Base-by-base conservation (phyloP, 2,329 filamentous ascomycete genomes). In the Magnaporthiopsis incrustans region DNA sequence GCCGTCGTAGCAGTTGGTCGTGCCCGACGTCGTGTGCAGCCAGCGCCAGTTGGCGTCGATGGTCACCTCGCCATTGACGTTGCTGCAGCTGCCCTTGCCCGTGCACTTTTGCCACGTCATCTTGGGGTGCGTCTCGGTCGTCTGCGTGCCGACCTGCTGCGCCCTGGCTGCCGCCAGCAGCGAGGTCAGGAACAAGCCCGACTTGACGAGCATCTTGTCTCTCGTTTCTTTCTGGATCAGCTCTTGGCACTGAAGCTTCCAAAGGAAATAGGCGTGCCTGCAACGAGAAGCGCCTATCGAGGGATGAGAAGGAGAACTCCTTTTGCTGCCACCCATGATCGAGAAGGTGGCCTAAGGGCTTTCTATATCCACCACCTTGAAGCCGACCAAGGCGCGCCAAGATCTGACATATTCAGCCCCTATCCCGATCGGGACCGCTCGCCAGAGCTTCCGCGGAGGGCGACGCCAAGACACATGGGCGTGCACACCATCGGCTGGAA, bases 21-120 rank as follows among this genome's bases (percentile, higher is more conserved):
- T 79, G 57, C 77, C 77, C 63, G 68, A 70, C 62, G 70, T 75
- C 53, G 74, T 72, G 72, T 82, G 79, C 27, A 77, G 66, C 79
- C 79, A 82, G 66, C 79, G 77, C 79, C 79, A 82, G 73, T 82
- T 81, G 64, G 78, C 67, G 66, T 82, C 79, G 67, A 82, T 70
- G 53, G 80, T 77, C 35, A 82, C 73, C 35, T 75, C 76, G 35
- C 76, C 77, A 57, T 70, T 71, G 65, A 77, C 72, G n/a, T 72
- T 72, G 4, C 74, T 75, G 70, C 79, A 82, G 59, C 73, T 74
- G 57, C 77, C 77, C 57, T 70, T 73, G 14, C 69, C 70, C 35
- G 78, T 75, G 69, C 79, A 82, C 66, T 74, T 73, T 66, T 78
- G 71, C 73, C 76, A 78, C 63, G 73, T 77, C 68, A 82, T 70